Evolutionary conservation across 1,139 yeast genomes (phyloP).

Genomic region (Suhomyces bribrorum): DNA sequence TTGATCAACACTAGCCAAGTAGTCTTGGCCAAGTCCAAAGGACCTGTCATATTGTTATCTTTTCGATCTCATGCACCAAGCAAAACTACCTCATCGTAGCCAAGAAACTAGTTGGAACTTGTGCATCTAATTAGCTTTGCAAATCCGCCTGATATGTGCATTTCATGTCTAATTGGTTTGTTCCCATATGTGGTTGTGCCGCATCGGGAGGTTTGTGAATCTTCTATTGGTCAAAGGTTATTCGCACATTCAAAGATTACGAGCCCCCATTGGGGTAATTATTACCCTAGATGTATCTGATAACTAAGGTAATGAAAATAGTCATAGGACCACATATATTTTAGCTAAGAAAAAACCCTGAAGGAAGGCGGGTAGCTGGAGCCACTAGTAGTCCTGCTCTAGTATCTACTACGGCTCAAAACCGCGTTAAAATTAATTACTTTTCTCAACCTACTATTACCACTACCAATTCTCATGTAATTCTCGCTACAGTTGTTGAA

Average conservation of each 20-base stretch:
- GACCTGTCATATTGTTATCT: background rate
- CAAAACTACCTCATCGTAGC: too few relatives aligned
- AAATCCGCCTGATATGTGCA: background rate
- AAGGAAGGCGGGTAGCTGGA: background rate
- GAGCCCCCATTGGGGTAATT: slow-evolving; percentile 1
- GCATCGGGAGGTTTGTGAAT: background rate
- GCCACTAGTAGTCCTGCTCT: too few relatives aligned
- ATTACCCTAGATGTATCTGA: slow-evolving; percentile 4
- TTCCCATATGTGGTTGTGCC: background rate
- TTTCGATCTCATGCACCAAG: background rate
- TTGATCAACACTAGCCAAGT: too few relatives aligned
- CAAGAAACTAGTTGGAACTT: background rate
- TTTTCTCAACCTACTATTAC: too few relatives aligned
- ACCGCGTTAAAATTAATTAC: too few relatives aligned
- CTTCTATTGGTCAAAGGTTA: slow-evolving; percentile 1
- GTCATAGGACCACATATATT: background rate
- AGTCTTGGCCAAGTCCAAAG: background rate
- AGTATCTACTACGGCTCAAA: too few relatives aligned
- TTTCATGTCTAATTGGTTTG: slow-evolving; percentile 1
- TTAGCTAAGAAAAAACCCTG: background rate
- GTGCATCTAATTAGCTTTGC: background rate
- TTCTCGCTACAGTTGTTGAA: background rate
- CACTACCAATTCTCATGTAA: background rate
- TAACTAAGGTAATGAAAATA: background rate
- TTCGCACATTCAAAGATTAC: background rate